Conservation (phyloP, 2,329 filamentous ascomycete genomes). For the Neofusicoccum parvum region DNA sequence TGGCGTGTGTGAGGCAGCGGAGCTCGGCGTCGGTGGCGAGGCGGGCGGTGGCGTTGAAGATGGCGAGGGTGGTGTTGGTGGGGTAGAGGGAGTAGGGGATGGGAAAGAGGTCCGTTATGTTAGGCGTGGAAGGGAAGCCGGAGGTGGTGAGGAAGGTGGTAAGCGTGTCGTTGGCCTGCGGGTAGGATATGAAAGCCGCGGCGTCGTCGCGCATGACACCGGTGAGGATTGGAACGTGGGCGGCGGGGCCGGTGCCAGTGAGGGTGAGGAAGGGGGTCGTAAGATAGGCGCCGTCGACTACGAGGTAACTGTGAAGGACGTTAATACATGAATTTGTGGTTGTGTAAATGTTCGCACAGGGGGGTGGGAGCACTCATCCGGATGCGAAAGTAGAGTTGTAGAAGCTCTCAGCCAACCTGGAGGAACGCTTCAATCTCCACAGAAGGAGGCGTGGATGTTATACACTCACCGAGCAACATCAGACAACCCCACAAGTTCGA, state of each 20-base stretch:
- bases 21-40: conserved; percentile 35
- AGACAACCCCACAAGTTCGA: conserved; percentile 24
- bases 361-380: too few species aligned
- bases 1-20: conserved; percentile 36
- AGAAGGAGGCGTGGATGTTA: too few species aligned
- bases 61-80: conserved; percentile 35
- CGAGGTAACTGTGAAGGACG: conserved; percentile 32
- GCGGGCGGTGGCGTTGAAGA: conserved; percentile 38
- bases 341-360: too few species aligned
- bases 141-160: conserved; percentile 27
- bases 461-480: conserved; percentile 12
- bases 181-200: conserved; percentile 33
- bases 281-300: conserved; percentile 35
- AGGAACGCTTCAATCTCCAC: too few species aligned
- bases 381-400: too few species aligned
- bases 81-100: conserved; percentile 18
- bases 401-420: too few species aligned
- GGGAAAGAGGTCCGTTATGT: conserved; percentile 28
- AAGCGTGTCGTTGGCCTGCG: conserved; percentile 27
- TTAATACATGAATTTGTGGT: not conserved
- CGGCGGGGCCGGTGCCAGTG: conserved; percentile 19
- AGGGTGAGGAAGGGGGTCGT: conserved; percentile 29
- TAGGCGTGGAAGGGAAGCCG: conserved; percentile 22
- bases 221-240: conserved; percentile 29
- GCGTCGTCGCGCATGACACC: conserved; percentile 38